Base-by-base conservation (phyloP, 768 basidiomycete species). In the Podaxis rugospora region DNA sequence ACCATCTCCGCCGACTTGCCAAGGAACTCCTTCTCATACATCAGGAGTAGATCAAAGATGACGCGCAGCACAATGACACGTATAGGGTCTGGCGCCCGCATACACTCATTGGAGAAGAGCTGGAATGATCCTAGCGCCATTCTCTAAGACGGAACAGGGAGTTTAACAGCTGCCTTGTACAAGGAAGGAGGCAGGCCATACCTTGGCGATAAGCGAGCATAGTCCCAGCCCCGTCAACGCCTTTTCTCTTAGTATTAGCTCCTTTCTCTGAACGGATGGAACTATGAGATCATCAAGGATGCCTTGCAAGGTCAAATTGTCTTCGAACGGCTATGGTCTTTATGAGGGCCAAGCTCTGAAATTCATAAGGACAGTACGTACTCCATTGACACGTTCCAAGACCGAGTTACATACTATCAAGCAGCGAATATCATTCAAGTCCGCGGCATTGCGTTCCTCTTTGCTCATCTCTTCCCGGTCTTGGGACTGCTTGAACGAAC, bases 321-420 rank as follows among this genome's bases (percentile, higher is more conserved):
- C 89, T 61, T 92, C 83, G 53, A 95, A 81, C 6, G 86, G 86
- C 75, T 90, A 71, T 11, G 75, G 69, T 5, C 79, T 63, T 16
- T 56, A 56, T 63, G 53, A 11, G 66, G 57, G 16, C 28, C 32
- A 32, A 59, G 16, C 36, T 5, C 50, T 52, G 51, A 58, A 25
- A 18, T 18, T 16, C 32, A 36, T 7, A 36, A 21, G 80, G 72
- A 47, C 18, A 35, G 21, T 3, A 79, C 90, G 49, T 67, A 96
- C 95, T 10, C 93, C 87, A 66, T 95, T 87, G 16, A 97, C 93
- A 11, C 94, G 84, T 74, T 97, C 94, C 3, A 98, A 79, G 81
- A 96, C 87, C 0, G 89, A 90, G 42, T 89, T 92, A 64, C 92
- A 93, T 14, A 98, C 77, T 13, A 85, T 78, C 37, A 98, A 74